A percentile compares a stretch with the other conserved stretches of the same genome.
These are phyloP conservation scores for Cladosporium sp. DNA, from an alignment of 2,329 filamentous ascomycete species.

Conservation along the genomic window DNA sequence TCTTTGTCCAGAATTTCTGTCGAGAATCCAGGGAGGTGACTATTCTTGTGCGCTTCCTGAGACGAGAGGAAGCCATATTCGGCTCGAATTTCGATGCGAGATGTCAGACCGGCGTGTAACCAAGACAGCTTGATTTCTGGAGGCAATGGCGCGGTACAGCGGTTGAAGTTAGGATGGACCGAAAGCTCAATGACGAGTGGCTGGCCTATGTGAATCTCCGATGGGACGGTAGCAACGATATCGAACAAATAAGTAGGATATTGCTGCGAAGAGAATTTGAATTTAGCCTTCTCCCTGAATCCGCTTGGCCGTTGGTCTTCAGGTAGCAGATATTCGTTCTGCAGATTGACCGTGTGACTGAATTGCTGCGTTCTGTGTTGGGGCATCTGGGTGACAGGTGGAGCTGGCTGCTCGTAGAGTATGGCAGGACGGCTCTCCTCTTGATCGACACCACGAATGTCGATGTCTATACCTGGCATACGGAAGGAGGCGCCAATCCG, in stretches of 20 bases:
- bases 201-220: constrained; percentile 2
- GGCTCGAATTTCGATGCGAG: neutral
- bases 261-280: constrained; percentile 18
- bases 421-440: neutral
- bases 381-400: neutral
- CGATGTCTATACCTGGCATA: constrained; percentile 14
- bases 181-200: constrained; percentile 2
- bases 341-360: constrained; percentile 7
- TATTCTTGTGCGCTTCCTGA: neutral
- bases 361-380: neutral
- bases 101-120: neutral
- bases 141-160: constrained; percentile 2
- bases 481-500: neutral
- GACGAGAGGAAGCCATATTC: constrained; percentile 3
- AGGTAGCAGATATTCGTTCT: constrained; percentile 21
- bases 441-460: neutral
- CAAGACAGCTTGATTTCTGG: constrained; percentile 3
- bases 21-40: neutral
- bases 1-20: neutral
- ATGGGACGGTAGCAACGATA: neutral
- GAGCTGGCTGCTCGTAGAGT: constrained; percentile 12
- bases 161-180: constrained; percentile 4
- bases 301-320: constrained; percentile 18
- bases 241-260: constrained; percentile 20
- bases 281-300: constrained; percentile 22